Evolutionary conservation across 2,329 filamentous ascomycete genomes (phyloP).

Genomic region (Epichloe sp.): DNA sequence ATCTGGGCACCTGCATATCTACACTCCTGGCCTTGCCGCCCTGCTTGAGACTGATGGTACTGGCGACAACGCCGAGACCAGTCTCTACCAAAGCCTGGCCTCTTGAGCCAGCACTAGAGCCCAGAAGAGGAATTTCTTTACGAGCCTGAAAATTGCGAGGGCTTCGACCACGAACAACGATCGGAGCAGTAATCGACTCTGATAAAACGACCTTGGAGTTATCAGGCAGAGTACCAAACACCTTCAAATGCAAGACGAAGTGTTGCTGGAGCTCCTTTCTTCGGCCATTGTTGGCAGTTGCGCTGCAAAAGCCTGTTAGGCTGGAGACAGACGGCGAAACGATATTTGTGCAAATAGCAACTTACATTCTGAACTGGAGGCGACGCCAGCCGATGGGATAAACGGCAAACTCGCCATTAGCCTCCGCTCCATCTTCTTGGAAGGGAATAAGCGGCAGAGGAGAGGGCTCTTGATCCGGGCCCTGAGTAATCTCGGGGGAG

Average conservation of each 20-base stretch:
- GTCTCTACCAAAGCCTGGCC: slow-evolving; percentile 61
- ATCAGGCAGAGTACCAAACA: slow-evolving; percentile 70
- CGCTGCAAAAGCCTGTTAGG: slow-evolving; percentile 32
- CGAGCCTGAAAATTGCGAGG: slow-evolving; percentile 89
- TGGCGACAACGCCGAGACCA: slow-evolving; percentile 46
- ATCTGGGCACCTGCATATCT: slow-evolving; percentile 42
- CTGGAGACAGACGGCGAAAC: slow-evolving; percentile 6
- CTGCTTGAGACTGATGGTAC: slow-evolving; percentile 40
- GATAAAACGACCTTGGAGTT: slow-evolving; percentile 71
- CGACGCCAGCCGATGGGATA: slow-evolving; percentile 92
- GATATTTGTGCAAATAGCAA: slow-evolving; percentile 27
- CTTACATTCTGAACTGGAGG: slow-evolving; percentile 74
- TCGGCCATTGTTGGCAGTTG: slow-evolving; percentile 90
- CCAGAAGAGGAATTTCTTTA: slow-evolving; percentile 81
- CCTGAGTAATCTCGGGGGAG: slow-evolving; percentile 50
- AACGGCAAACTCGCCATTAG: slow-evolving; percentile 70
- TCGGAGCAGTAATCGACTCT: slow-evolving; percentile 76
- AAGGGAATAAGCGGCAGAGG: slow-evolving; percentile 62
- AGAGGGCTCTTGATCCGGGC: slow-evolving; percentile 71
- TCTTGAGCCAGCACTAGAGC: slow-evolving; percentile 61
- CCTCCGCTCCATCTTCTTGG: slow-evolving; percentile 43
- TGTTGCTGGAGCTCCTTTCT: slow-evolving; percentile 93
- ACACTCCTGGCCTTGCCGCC: slow-evolving; percentile 37
- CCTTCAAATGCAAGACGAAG: slow-evolving; percentile 79
- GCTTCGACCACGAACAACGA: slow-evolving; percentile 86